Conservation (phyloP, 1,284 basidiomycete genomes). For the Termitomyces sp. region DNA sequence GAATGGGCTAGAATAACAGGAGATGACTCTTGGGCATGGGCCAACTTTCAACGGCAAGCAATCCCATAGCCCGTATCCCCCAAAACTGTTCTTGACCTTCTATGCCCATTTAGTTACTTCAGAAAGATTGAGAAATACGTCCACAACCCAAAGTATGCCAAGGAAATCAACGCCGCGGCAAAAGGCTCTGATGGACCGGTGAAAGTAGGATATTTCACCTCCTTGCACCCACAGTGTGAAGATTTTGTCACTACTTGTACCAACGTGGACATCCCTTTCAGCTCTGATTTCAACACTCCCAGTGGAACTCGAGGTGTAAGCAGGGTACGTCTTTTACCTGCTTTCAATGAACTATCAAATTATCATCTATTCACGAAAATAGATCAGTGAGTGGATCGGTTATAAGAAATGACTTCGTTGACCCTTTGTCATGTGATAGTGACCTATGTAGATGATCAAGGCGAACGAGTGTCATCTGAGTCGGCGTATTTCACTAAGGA, state of each 20-base stretch:
- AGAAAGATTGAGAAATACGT: constrained; percentile 57
- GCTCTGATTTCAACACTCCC: constrained; percentile 48
- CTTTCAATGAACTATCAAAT: neutral
- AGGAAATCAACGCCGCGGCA: constrained; percentile 39
- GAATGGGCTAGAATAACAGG: constrained; percentile 56
- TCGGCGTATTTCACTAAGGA: constrained; percentile 60
- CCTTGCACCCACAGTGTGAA: constrained; percentile 30
- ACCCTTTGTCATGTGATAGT: constrained; percentile 32
- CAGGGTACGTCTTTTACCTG: constrained; percentile 32
- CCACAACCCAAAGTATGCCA: constrained; percentile 43
- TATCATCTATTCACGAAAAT: constrained; percentile 1
- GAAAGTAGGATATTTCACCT: constrained; percentile 39
- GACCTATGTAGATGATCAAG: constrained; percentile 54
- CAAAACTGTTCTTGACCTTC: neutral
- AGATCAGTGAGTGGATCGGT: constrained; percentile 11
- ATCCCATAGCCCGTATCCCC: neutral
- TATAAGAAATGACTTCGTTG: neutral
- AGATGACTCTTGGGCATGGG: constrained; percentile 62
- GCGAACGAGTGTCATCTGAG: constrained; percentile 58
- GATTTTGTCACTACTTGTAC: constrained; percentile 46
- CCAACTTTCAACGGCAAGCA: constrained; percentile 42
- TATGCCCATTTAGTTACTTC: constrained; percentile 43
- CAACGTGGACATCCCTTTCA: constrained; percentile 43
- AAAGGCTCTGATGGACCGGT: constrained; percentile 51
- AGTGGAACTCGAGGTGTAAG: constrained; percentile 47